Base-by-base conservation (phyloP, 1,284 basidiomycete species). In the Golubevia sp. region DNA sequence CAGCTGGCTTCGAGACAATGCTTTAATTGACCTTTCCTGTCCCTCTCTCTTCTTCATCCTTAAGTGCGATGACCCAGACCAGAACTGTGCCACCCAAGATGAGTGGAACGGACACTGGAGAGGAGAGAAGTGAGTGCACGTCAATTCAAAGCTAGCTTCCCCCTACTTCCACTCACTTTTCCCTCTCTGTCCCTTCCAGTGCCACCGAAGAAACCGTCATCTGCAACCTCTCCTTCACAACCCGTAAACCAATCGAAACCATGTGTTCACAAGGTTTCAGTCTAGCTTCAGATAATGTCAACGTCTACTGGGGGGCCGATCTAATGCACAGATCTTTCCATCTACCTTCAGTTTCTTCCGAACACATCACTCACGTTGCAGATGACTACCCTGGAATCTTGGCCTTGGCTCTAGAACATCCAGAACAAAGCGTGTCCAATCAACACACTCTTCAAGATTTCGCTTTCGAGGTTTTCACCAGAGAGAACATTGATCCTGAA, bases 41-140 rank as follows among this genome's bases (percentile, higher is more conserved):
- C 11, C 11, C 30, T 34, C 30, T 3, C 4, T 5, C 30, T 11
- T 34, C 30, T 34, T 3, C 4, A 34, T 5, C 30, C 55, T 85
- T 34, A 76, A 85, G 56, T 86, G 86, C 66, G 85, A 86, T 64
- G 71, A 86, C 68, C 70, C 74, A 13, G 85, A 86, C 53, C 75
- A 74, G 50, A 84, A 85, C 59, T 81, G 80, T 71, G 23, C 58
- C 6, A 49, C 44, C 61, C 77, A 79, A 23, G 59, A 68, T 25
- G 84, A 80, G 1, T 86, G 82, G 82, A 66, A 73, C 55, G 85
- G 86, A 3, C 85, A 86, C 72, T 86, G 84, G 84, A 73, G 85
- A 52, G 85, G 85, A 20, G 70, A 79, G 59, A 86, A 86, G 54
- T 56, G 54, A 24, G 21, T 24, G n/a, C 55, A 13, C 15, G 38